phyloP scores from a whole-genome alignment of 2,329 filamentous ascomycete species.

The Phyllosticta citribraziliensis region DNA sequence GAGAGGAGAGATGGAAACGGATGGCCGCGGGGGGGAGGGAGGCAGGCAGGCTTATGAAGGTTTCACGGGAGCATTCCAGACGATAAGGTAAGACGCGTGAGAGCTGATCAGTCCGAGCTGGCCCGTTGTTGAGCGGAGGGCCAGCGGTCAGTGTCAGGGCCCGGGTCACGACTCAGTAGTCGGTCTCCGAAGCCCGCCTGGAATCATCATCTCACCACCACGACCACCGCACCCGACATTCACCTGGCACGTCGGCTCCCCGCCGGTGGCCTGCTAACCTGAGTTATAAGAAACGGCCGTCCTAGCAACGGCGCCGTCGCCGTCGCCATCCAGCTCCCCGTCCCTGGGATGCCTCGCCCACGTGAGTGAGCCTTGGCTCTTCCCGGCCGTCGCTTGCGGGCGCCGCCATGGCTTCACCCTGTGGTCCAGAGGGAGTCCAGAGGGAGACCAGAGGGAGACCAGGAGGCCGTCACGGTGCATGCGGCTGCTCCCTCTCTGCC shows the following conservation, averaged over 20 bases:
- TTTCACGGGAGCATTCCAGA: neutral
- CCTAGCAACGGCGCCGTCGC: neutral
- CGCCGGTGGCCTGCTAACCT: neutral
- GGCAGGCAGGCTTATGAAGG: neutral
- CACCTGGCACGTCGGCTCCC: neutral
- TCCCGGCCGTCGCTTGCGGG: no score
- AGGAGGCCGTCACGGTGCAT: neutral
- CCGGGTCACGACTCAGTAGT: neutral
- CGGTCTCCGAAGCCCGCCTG: neutral
- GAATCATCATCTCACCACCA: neutral
- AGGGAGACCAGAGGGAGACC: neutral
- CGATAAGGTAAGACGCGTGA: neutral
- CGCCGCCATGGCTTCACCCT: neutral
- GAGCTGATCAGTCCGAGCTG: neutral
- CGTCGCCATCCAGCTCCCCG: neutral
- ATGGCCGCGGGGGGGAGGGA: neutral
- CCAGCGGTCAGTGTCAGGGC: neutral
- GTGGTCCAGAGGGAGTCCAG: neutral
- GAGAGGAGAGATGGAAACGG: neutral
- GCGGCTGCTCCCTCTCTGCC: neutral
- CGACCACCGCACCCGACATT: no score
- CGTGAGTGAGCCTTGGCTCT: neutral
- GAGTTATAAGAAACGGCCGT: neutral
- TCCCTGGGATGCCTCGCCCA: neutral
- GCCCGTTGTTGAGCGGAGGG: neutral